Evolutionary conservation across 139 green algal species (phyloP), one percentile per base, ranked within the genome.

Genomic region (Chlamydomonas urium): DNA sequence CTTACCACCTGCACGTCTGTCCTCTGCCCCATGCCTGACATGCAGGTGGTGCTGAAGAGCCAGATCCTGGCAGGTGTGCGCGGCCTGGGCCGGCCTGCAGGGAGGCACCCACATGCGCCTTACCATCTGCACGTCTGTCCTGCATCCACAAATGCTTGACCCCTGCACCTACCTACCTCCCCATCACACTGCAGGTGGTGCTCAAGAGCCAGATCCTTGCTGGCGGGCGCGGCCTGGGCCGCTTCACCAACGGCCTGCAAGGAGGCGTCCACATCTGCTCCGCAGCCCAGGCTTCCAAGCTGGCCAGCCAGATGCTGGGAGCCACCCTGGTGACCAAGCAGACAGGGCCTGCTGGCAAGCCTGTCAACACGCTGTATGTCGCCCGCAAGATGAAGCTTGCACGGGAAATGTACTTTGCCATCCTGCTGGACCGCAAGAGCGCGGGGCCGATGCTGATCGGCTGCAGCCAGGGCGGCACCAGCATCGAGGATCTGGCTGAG

Each of bases 21-120:
- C n/a, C n/a, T n/a, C n/a, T n/a, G n/a, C n/a, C n/a, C n/a, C n/a
- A n/a, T n/a, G n/a, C n/a, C n/a, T n/a, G n/a, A n/a, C n/a, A n/a
- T n/a, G n/a, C 81, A 93, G 88, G 83, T 98, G 0, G 94, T 99
- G 29, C 45, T 99, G 32, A 99, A 99, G 83, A 91, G 80, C 47
- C 94, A 98, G 74, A 94, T 99, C 56, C 82, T 98, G 36, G 95
- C 95, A 4, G 95, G 95, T 5, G 95, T 94, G 5, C 87, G 95
- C 37, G 95, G 95, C 35, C 68, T 97, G 38, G 95, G 95, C 21
- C 59, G 95, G 95, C 24, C 81, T 98, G 47, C 77, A 98, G 82
- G 95, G 95, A n/a, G 95, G 95, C 26, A 95, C 98, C 57, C 95
- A 98, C 87, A 96, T 99, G n/a, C n/a, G n/a, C n/a, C n/a, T n/a